Conservation (phyloP, 73 alveolate genomes). For the Paramecium bursaria region DNA sequence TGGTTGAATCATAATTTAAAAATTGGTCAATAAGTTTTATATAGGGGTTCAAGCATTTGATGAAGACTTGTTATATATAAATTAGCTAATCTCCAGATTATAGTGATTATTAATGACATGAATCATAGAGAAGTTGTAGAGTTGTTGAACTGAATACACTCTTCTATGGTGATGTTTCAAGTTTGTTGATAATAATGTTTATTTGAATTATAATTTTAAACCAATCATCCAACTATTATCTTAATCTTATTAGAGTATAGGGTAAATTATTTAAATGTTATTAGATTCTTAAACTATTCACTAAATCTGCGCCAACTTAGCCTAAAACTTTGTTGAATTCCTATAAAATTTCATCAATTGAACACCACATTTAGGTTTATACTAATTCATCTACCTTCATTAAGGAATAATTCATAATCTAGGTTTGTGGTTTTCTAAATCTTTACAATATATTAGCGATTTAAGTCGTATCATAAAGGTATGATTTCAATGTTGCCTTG, state of each 20-base stretch:
- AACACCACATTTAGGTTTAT: constrained; percentile 8
- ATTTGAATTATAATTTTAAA: not conserved
- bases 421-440: constrained; percentile 11
- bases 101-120: constrained; percentile 1
- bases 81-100: not conserved
- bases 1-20: constrained; percentile 34
- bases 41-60: not conserved
- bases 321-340: not conserved
- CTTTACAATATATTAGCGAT: not conserved
- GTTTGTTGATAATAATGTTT: not conserved
- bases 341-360: not conserved
- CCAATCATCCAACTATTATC: not conserved
- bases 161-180: constrained; percentile 2
- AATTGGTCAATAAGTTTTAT: constrained; percentile 16
- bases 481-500: not conserved
- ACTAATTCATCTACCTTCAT: constrained; percentile 4
- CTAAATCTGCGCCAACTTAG: not conserved
- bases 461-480: not conserved
- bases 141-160: constrained; percentile 19
- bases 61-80: not conserved
- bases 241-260: not conserved
- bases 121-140: not conserved
- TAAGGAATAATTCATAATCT: not conserved
- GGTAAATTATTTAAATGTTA: not conserved
- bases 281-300: not conserved